Conservation (phyloP, 352 stramenopile genomes). For the Hyaloperonospora arabidopsidis region DNA sequence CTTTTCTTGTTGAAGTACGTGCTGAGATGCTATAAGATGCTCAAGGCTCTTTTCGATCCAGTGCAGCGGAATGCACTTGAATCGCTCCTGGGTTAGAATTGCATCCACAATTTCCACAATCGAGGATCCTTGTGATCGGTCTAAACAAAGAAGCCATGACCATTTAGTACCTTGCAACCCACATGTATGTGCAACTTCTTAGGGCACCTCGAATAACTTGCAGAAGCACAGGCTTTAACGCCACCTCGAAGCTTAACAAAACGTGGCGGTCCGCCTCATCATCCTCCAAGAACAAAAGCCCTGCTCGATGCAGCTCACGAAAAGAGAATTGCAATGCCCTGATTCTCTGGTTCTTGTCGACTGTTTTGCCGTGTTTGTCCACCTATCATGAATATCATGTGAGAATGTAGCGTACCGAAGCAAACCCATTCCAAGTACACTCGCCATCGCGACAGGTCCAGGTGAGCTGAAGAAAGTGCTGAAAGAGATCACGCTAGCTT, state of each 20-base stretch:
- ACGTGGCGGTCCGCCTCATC: slow-evolving; percentile 40
- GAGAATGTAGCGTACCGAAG: not conserved
- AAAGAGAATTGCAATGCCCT: slow-evolving; percentile 39
- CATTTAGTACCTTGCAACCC: too few species aligned
- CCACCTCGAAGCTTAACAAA: slow-evolving; percentile 44
- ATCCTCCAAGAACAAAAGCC: slow-evolving; percentile 57
- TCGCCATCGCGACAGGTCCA: slow-evolving; percentile 7
- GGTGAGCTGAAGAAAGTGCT: slow-evolving; percentile 14
- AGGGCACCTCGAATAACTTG: slow-evolving; percentile 31
- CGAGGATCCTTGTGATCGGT: slow-evolving; percentile 22
- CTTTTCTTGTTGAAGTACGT: slow-evolving; percentile 27
- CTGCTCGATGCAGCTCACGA: slow-evolving; percentile 29
- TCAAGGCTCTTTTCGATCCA: slow-evolving; percentile 45
- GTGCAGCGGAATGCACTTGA: slow-evolving; percentile 38
- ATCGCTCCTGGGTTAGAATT: slow-evolving; percentile 38
- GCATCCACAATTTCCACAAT: slow-evolving; percentile 44
- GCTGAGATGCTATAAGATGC: slow-evolving; percentile 21
- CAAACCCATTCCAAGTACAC: not conserved
- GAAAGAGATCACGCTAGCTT: slow-evolving; percentile 19
- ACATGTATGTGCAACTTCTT: not conserved
- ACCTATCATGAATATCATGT: slow-evolving; percentile 3
- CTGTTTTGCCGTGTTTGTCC: slow-evolving; percentile 1
- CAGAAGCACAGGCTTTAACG: slow-evolving; percentile 39
- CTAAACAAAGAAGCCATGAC: slow-evolving; percentile 14
- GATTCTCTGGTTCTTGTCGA: slow-evolving; percentile 17